A percentile compares a stretch with the other conserved stretches of the same genome.
Conservation (phyloP, 2,329 filamentous ascomycete genomes). For the Hypoxylon sp. region DNA sequence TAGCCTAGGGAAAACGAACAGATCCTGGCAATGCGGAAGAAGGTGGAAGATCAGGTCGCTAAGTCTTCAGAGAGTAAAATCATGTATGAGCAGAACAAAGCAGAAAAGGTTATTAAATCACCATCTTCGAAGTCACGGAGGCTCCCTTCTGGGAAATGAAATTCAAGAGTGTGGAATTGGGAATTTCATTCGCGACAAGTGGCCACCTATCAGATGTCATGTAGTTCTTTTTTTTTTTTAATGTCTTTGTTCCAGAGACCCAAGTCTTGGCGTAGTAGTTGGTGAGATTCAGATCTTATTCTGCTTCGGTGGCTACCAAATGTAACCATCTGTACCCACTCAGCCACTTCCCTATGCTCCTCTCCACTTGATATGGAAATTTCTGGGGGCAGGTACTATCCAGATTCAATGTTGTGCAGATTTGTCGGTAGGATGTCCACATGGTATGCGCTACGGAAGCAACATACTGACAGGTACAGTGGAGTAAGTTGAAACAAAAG, state of each 20-base stretch:
- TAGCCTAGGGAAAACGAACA: background rate
- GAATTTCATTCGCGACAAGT: background rate
- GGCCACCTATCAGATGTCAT: background rate
- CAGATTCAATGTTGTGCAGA: background rate
- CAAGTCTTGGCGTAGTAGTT: background rate
- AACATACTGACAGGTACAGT: background rate
- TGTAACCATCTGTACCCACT: background rate
- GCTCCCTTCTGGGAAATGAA: background rate
- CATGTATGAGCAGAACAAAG: conserved; percentile 3
- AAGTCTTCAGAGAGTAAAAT: background rate
- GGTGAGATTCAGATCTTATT: background rate
- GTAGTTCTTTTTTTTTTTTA: no score
- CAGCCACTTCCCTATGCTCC: background rate
- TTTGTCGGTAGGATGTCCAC: no score
- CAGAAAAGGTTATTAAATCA: background rate
- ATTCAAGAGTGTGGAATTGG: background rate
- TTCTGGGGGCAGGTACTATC: background rate
- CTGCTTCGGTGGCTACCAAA: background rate
- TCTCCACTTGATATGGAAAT: background rate
- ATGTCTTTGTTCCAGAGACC: no score
- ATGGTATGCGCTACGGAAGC: background rate
- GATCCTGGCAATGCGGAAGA: conserved; percentile 1
- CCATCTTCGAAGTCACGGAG: background rate
- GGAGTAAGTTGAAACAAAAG: background rate
- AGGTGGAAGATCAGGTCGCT: conserved; percentile 10